phyloP scores from a whole-genome alignment of 2,329 filamentous ascomycete species.

The Nemania abortiva region DNA sequence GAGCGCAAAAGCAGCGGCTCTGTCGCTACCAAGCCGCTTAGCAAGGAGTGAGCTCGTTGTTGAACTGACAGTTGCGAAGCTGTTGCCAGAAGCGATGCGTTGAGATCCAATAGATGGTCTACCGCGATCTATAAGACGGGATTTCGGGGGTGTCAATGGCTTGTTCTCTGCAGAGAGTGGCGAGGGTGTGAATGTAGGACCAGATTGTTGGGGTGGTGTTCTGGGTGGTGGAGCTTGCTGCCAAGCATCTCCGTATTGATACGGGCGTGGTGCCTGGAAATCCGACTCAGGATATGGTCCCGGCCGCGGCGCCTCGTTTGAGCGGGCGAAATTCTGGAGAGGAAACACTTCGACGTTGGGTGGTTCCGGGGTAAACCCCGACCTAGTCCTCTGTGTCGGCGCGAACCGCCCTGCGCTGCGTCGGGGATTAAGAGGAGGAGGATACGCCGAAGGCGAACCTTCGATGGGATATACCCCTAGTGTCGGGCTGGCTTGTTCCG shows the following conservation, averaged over 20 bases:
- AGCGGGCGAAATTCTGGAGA: slow-evolving; percentile 17
- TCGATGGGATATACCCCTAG: slow-evolving; percentile 51
- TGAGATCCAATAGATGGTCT: slow-evolving; percentile 42
- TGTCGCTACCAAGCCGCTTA: slow-evolving; percentile 64
- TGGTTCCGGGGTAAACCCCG: slow-evolving; percentile 47
- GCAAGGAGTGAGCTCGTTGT: slow-evolving; percentile 61
- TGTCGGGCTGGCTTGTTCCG: slow-evolving; percentile 59
- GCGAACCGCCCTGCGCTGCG: slow-evolving; percentile 34
- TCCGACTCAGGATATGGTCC: background rate
- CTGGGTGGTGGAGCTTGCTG: slow-evolving; percentile 18
- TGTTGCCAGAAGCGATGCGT: slow-evolving; percentile 45
- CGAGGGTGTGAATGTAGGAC: slow-evolving; percentile 34
- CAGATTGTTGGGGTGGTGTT: slow-evolving; percentile 26
- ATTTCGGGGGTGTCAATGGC: slow-evolving; percentile 39
- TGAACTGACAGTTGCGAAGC: slow-evolving; percentile 48
- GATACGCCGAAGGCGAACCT: slow-evolving; percentile 46
- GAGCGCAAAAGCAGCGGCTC: slow-evolving; percentile 61
- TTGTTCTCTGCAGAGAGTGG: slow-evolving; percentile 31
- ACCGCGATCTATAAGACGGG: slow-evolving; percentile 31
- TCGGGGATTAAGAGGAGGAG: slow-evolving; percentile 44
- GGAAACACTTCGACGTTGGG: slow-evolving; percentile 42
- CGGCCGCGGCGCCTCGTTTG: slow-evolving; percentile 11
- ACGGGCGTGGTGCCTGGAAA: background rate
- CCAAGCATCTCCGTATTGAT: slow-evolving; percentile 15
- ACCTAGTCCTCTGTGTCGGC: slow-evolving; percentile 41